Conservation (phyloP, 331 rosid genomes). For the Quercus tomentella region DNA sequence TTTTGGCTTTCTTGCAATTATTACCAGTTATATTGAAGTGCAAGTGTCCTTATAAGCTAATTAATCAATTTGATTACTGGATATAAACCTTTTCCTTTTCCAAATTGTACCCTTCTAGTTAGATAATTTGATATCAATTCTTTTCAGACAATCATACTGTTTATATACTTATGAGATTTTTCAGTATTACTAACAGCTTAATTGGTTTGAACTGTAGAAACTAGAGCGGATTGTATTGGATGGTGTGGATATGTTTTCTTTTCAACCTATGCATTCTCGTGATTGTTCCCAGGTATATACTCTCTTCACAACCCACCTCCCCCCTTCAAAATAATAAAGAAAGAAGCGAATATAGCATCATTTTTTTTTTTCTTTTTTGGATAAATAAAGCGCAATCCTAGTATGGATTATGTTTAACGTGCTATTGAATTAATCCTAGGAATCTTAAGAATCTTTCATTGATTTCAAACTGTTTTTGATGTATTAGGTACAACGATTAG, state of each 20-base stretch:
- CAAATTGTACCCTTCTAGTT: background rate
- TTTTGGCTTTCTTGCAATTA: background rate
- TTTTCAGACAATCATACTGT: background rate
- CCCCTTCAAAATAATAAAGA: background rate
- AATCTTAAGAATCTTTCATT: background rate
- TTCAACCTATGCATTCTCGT: constrained; percentile 82
- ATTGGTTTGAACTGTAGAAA: constrained; percentile 45
- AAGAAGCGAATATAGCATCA: too few species aligned
- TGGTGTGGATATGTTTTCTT: constrained; percentile 67
- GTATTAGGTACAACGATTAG: constrained; percentile 65
- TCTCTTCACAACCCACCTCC: background rate
- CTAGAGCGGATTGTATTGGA: constrained; percentile 66
- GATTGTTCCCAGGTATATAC: constrained; percentile 80
- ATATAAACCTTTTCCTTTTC: background rate
- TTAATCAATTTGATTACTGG: background rate
- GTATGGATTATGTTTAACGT: background rate
- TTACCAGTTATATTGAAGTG: background rate
- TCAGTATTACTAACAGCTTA: constrained; percentile 7
- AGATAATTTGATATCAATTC: background rate
- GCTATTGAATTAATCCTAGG: background rate
- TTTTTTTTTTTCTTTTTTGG: background rate
- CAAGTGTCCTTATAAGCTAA: background rate
- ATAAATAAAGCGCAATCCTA: background rate
- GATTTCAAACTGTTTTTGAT: constrained; percentile 6
- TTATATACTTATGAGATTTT: background rate